phyloP scores from a whole-genome alignment of 2,329 filamentous ascomycete species.

The Didymella sp. region DNA sequence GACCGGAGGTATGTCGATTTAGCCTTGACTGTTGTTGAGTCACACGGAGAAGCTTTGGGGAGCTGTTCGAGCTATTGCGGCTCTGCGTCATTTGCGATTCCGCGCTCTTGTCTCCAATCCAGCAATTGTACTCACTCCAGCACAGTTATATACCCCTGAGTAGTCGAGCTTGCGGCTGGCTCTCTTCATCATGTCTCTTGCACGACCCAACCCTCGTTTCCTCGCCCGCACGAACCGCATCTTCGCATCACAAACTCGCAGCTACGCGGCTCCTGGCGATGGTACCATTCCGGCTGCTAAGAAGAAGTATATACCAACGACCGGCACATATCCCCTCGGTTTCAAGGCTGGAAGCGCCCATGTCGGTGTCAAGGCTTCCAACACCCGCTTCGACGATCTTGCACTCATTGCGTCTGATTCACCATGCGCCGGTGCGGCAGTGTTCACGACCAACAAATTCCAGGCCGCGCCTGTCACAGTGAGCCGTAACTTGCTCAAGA shows the following conservation, averaged over 20 bases:
- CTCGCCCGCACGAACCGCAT: constrained; percentile 35
- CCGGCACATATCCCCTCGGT: constrained; percentile 86
- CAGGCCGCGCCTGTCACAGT: constrained; percentile 94
- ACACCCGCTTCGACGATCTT: constrained; percentile 89
- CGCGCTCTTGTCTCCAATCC: background rate
- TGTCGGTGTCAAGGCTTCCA: constrained; percentile 91
- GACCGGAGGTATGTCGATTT: constrained; percentile 8
- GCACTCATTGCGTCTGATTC: constrained; percentile 85
- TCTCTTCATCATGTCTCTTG: constrained; percentile 38
- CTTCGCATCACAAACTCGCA: constrained; percentile 52
- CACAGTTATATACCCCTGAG: constrained; percentile 1
- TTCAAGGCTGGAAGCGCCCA: constrained; percentile 87
- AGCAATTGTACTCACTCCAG: constrained; percentile 13
- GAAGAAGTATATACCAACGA: constrained; percentile 85
- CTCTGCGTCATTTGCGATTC: constrained; percentile 20
- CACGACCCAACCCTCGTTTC: constrained; percentile 38
- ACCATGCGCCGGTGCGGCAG: constrained; percentile 85
- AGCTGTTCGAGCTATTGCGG: constrained; percentile 9
- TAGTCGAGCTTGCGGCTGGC: background rate
- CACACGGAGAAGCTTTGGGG: background rate
- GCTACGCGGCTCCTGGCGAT: constrained; percentile 67
- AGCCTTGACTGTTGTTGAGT: background rate
- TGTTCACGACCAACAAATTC: constrained; percentile 98
- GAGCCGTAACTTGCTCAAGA: constrained; percentile 73
- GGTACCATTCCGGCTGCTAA: constrained; percentile 76